phyloP scores from a whole-genome alignment of 306 rosid species.

The Casuarina equisetifolia region DNA sequence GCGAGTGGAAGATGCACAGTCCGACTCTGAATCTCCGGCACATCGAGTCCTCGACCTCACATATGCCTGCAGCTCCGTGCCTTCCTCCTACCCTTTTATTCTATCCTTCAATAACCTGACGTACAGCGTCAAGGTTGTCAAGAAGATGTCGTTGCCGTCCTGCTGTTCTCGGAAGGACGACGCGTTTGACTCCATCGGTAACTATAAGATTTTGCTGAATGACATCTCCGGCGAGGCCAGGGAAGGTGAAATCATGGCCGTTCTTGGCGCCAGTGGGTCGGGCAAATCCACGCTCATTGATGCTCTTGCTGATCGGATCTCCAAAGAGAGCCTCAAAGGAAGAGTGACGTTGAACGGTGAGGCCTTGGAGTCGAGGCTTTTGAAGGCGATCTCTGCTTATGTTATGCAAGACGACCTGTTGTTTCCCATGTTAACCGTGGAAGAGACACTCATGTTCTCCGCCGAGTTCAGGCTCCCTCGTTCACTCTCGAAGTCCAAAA shows the following conservation, averaged over 20 bases:
- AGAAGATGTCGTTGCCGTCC: conserved; percentile 36
- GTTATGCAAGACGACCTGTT: conserved; percentile 98
- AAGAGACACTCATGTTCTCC: conserved; percentile 90
- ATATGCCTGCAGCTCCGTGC: conserved; percentile 16
- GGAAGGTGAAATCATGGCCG: conserved; percentile 93
- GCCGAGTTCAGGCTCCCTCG: conserved; percentile 90
- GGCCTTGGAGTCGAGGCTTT: conserved; percentile 50
- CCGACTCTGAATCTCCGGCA: conserved; percentile 21
- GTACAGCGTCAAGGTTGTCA: conserved; percentile 58
- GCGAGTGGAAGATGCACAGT: conserved; percentile 65
- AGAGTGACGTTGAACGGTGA: conserved; percentile 57
- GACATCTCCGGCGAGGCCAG: conserved; percentile 81
- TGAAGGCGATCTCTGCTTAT: conserved; percentile 80
- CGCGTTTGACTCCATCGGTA: background rate
- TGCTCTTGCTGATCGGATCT: conserved; percentile 75
- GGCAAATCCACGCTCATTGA: conserved; percentile 91
- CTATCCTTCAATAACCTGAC: conserved; percentile 68
- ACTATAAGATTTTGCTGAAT: conserved; percentile 55
- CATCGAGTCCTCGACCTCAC: conserved; percentile 34
- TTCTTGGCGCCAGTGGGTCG: conserved; percentile 90
- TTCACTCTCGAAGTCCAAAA: conserved; percentile 67
- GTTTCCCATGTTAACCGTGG: conserved; percentile 92
- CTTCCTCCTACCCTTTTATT: conserved; percentile 50
- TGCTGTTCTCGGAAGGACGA: conserved; percentile 13
- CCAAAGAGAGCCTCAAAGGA: conserved; percentile 77